Conservation (phyloP, 495 filamentous ascomycete species). For the Daldinia grandis region DNA sequence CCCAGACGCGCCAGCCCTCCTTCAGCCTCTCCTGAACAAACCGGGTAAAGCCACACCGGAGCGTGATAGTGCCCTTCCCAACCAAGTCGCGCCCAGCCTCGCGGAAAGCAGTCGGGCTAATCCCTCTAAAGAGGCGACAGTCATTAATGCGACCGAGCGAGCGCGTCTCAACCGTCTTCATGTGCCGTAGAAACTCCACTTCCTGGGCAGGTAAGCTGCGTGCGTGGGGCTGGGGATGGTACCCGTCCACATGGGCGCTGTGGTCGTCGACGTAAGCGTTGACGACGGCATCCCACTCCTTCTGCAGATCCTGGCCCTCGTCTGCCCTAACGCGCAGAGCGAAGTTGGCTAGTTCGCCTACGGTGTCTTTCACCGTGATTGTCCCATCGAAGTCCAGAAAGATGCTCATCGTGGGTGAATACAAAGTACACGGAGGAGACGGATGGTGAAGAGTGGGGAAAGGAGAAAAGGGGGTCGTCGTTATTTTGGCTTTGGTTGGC, state of each 20-base stretch:
- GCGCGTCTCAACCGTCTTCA: slow-evolving; percentile 47
- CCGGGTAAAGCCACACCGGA: slow-evolving; percentile 49
- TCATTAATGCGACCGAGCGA: slow-evolving; percentile 48
- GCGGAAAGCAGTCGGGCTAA: slow-evolving; percentile 30
- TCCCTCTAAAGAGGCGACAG: slow-evolving; percentile 47
- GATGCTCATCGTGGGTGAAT: slow-evolving; percentile 44
- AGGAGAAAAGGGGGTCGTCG: slow-evolving; percentile 2
- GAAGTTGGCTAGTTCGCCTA: slow-evolving; percentile 42
- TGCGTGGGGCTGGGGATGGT: slow-evolving; percentile 33
- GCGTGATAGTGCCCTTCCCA: slow-evolving; percentile 32
- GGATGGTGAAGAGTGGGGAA: not conserved
- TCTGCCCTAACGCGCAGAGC: slow-evolving; percentile 37
- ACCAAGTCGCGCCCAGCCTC: slow-evolving; percentile 43
- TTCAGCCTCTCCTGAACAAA: slow-evolving; percentile 38
- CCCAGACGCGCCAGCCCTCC: slow-evolving; percentile 43
- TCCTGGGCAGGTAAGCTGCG: slow-evolving; percentile 46
- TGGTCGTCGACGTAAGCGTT: slow-evolving; percentile 49
- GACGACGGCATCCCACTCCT: slow-evolving; percentile 50
- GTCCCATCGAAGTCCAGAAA: slow-evolving; percentile 62
- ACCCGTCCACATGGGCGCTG: slow-evolving; percentile 42
- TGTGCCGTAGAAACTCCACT: slow-evolving; percentile 48
- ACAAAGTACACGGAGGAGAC: not conserved
- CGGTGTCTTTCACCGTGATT: slow-evolving; percentile 53
- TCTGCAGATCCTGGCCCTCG: slow-evolving; percentile 38
- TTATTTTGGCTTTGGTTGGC: slow-evolving; percentile 3